Evolutionary conservation across 306 rosid species (phyloP), one percentile per base, ranked within the genome.

Genomic region (Elaeagnus macrophylla): DNA sequence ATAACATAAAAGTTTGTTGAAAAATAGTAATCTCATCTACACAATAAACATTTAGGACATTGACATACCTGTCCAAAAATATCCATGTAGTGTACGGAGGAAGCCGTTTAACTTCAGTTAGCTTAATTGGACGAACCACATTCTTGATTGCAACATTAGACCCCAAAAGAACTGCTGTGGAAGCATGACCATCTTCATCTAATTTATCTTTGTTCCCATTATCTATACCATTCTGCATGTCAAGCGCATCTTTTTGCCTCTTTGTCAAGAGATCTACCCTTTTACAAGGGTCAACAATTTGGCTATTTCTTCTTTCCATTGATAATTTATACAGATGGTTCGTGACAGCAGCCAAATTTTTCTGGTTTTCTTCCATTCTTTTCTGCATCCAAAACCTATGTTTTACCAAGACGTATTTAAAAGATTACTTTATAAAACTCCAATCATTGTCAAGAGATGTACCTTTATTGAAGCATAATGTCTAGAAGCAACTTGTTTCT

Each of bases 41-140:
- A 56, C 60, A 18, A 10, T 51, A 67, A 71, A 76, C 35, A 54
- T 3, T 67, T 17, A 25, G 25, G 11, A 57, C 59, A 52, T 16
- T 14, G 62, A 67, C 79, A 62, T 46, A 93, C 99, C 99, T 93
- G 82, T 87, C 95, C 73, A 93, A 81, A 73, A 93, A 87, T 64
- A 87, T 83, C 99, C 99, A 93, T 18, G 99, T 82, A 49, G 99
- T 93, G 77, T 93, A 93, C 63, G 96, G 89, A 57, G 99, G 95
- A 67, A 93, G 64, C 82, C 80, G 79, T 77, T 77, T 87, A 9
- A 77, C 71, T 82, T 87, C 99, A 4, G 83, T 71, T 51, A 93
- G 78, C 77, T 87, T 93, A 50, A 84, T 77, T 59, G 99, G 96
- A 57, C 95, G 96, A 61, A 87, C 95, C 57, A 94, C 85, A 75